These are phyloP conservation scores for Penicillium chermesinum DNA, from an alignment of 495 filamentous ascomycete species.

Conservation along the genomic window DNA sequence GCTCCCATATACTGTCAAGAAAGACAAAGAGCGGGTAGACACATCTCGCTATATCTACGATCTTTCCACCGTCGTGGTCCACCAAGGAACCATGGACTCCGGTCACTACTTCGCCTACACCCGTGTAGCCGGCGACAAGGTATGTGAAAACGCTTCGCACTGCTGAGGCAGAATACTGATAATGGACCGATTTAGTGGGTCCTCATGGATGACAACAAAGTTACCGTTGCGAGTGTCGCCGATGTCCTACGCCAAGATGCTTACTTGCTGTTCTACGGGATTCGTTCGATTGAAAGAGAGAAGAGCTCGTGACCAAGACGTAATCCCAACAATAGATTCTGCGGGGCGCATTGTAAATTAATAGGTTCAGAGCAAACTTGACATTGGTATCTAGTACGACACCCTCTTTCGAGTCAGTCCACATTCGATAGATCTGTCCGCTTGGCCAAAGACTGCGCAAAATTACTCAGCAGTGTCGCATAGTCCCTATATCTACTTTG, in stretches of 20 bases:
- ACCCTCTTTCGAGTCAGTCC: no score
- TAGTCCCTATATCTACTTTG: no score
- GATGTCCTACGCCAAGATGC: conserved; percentile 78
- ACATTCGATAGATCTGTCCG: no score
- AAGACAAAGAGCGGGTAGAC: conserved; percentile 33
- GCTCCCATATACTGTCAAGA: conserved; percentile 74
- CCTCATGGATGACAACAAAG: conserved; percentile 85
- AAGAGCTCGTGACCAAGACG: not conserved
- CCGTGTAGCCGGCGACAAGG: conserved; percentile 63
- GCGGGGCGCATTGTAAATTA: no score
- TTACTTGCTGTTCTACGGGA: conserved; percentile 83
- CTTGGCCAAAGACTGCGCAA: no score
- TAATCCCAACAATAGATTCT: no score
- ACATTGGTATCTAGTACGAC: no score
- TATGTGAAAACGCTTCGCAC: conserved; percentile 30
- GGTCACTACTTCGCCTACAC: conserved; percentile 90
- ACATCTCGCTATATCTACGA: conserved; percentile 67
- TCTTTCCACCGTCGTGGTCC: conserved; percentile 77
- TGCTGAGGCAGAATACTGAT: conserved; percentile 1
- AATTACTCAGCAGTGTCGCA: no score
- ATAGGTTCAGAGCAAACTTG: no score
- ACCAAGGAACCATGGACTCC: conserved; percentile 77
- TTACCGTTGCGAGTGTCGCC: conserved; percentile 68
- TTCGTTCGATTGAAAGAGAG: conserved; percentile 48
- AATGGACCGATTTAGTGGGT: conserved; percentile 61